A percentile compares a stretch with the other conserved stretches of the same genome.
phyloP scores from a whole-genome alignment of 2,329 filamentous ascomycete species.

The Fusarium torulosum region DNA sequence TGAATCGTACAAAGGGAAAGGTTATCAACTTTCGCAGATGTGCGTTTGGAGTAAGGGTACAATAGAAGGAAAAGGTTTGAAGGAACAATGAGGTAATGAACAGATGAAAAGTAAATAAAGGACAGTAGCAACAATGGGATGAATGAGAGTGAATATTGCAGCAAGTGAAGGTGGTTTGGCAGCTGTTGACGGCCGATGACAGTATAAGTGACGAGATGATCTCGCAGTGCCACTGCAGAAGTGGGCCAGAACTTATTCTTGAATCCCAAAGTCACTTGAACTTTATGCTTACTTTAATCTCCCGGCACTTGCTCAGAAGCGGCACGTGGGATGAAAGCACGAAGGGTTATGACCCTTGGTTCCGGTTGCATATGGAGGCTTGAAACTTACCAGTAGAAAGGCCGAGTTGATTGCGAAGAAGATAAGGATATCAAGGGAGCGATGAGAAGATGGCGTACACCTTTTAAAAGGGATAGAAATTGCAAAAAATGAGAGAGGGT shows the following conservation, averaged over 20 bases:
- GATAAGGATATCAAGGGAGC: conserved; percentile 22
- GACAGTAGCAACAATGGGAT: conserved; percentile 5
- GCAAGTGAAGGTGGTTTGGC: conserved; percentile 9
- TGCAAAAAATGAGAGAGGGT: conserved; percentile 27
- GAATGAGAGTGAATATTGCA: conserved; percentile 13
- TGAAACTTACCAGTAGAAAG: conserved; percentile 35
- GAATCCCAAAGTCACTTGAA: conserved; percentile 23
- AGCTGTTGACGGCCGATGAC: conserved; percentile 14
- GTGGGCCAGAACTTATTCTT: not conserved
- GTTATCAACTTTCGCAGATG: not conserved
- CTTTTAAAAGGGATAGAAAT: conserved; percentile 7
- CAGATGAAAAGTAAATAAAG: conserved; percentile 23
- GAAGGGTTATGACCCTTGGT: conserved; percentile 1
- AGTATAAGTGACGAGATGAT: conserved; percentile 27
- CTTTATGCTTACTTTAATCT: not conserved
- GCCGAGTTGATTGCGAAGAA: conserved; percentile 5
- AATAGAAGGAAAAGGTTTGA: conserved; percentile 8
- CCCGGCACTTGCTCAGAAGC: conserved; percentile 17
- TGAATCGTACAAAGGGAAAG: not conserved
- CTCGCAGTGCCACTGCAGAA: conserved; percentile 1
- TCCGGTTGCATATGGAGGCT: conserved; percentile 24
- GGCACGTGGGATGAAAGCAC: conserved; percentile 11
- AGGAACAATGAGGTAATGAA: conserved; percentile 8
- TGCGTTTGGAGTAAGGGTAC: not conserved
- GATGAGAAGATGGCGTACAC: conserved; percentile 12